Evolutionary conservation across 2,329 filamentous ascomycete genomes (phyloP).

Genomic region (Neofusicoccum ribis): DNA sequence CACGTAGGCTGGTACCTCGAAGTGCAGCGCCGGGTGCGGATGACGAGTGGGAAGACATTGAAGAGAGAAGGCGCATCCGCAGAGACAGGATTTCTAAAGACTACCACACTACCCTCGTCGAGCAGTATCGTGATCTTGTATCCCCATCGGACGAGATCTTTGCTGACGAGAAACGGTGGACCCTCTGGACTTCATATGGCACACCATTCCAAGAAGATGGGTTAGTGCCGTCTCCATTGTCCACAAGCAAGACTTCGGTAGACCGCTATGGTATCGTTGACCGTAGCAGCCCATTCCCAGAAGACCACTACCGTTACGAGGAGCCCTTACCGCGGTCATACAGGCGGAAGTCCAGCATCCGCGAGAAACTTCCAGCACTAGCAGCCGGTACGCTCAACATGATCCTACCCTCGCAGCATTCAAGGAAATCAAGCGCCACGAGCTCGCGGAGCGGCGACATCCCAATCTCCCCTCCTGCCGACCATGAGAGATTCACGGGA

Average conservation of each 20-base stretch:
- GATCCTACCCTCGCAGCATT: conserved; percentile 10
- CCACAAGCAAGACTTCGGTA: not conserved
- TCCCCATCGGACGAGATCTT: conserved; percentile 1
- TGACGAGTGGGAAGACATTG: conserved; percentile 4
- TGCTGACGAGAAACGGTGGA: not conserved
- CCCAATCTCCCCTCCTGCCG: conserved; percentile 1
- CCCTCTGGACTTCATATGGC: not conserved
- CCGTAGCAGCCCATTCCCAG: not conserved
- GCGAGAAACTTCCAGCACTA: conserved; percentile 14
- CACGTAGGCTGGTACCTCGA: not conserved
- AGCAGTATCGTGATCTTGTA: conserved; percentile 16
- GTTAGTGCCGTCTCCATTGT: not conserved
- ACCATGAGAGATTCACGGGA: not conserved
- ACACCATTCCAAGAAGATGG: not conserved
- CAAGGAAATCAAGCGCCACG: not conserved
- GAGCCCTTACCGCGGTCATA: not conserved
- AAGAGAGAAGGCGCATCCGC: not conserved
- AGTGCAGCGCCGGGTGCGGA: conserved; percentile 13
- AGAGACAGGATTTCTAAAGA: not conserved
- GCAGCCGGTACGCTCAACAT: conserved; percentile 16
- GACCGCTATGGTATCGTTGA: not conserved
- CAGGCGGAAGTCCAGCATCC: not conserved
- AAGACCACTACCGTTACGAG: not conserved
- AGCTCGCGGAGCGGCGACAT: conserved; percentile 13
- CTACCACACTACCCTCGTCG: conserved; percentile 10